These are phyloP conservation scores for Gliomastix tumulicola DNA, from an alignment of 2,329 filamentous ascomycete species.

Conservation along the genomic window DNA sequence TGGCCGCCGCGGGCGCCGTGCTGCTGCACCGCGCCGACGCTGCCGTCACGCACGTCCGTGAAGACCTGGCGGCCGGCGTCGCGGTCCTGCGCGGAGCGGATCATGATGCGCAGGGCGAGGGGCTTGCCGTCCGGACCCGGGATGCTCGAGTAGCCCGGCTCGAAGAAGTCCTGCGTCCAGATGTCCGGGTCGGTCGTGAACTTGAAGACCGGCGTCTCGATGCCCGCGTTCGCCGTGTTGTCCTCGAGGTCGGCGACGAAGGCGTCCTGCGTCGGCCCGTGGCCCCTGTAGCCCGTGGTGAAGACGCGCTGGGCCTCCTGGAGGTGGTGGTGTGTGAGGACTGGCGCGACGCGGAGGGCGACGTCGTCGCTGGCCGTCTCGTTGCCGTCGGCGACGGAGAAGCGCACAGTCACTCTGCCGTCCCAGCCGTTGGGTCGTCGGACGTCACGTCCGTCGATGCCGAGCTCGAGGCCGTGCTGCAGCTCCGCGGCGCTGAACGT, in stretches of 20 bases:
- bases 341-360: conserved; percentile 24
- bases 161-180: conserved; percentile 31
- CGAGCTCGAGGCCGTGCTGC: conserved; percentile 20
- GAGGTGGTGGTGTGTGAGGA: conserved; percentile 27
- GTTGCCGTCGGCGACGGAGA: conserved; percentile 16
- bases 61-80: conserved; percentile 22
- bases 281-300: conserved; percentile 6
- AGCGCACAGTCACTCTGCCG: conserved; percentile 15
- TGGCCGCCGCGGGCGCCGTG: conserved; percentile 2
- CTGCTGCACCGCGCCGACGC: conserved; percentile 22
- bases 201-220: conserved; percentile 10
- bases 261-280: conserved; percentile 1
- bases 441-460: conserved; percentile 25
- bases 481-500: conserved; percentile 19
- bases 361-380: conserved; percentile 15
- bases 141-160: conserved; percentile 28
- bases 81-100: conserved; percentile 20
- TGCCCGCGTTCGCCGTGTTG: conserved; percentile 6
- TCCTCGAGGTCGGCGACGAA: conserved; percentile 13
- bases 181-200: conserved; percentile 17
- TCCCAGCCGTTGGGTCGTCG: conserved; percentile 17
- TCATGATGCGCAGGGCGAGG: conserved; percentile 21
- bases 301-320: conserved; percentile 19
- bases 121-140: conserved; percentile 24
- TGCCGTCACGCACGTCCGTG: conserved; percentile 16